These are phyloP conservation scores for Emmonsiellopsis sp. DNA, from an alignment of 2,329 filamentous ascomycete species.

Conservation along the genomic window DNA sequence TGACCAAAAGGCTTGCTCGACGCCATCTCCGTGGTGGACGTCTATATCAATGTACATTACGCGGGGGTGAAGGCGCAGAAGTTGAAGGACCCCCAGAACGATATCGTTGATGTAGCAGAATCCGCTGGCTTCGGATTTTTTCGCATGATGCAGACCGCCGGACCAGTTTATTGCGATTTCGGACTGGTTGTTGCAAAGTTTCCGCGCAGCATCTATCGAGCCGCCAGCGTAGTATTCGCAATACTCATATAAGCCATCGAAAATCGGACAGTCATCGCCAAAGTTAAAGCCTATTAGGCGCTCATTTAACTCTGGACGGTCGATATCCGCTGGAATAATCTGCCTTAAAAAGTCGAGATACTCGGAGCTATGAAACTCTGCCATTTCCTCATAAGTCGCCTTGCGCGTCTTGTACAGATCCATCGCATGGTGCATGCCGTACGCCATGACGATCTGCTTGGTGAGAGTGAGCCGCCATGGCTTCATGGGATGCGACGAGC, in stretches of 20 bases:
- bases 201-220: slow-evolving; percentile 82
- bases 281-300: slow-evolving; percentile 66
- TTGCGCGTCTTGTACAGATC: slow-evolving; percentile 79
- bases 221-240: slow-evolving; percentile 88
- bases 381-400: slow-evolving; percentile 80
- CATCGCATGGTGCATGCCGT: slow-evolving; percentile 95
- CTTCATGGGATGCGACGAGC: slow-evolving; percentile 96
- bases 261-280: slow-evolving; percentile 90
- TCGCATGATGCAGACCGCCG: slow-evolving; percentile 90
- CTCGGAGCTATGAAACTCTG: slow-evolving; percentile 75
- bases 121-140: slow-evolving; percentile 84
- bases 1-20: slow-evolving; percentile 84
- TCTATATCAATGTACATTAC: slow-evolving; percentile 95
- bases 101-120: slow-evolving; percentile 99
- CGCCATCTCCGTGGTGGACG: slow-evolving; percentile 83
- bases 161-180: slow-evolving; percentile 98
- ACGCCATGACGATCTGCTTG: slow-evolving; percentile 87
- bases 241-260: slow-evolving; percentile 92
- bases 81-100: slow-evolving; percentile 81
- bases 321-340: slow-evolving; percentile 61
- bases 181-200: slow-evolving; percentile 75
- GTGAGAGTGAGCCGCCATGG: slow-evolving; percentile 93
- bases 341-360: slow-evolving; percentile 83
- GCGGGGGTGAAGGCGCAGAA: slow-evolving; percentile 70
- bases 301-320: slow-evolving; percentile 51